Conservation (phyloP, 2,329 filamentous ascomycete species). For the Claviceps paspali region DNA sequence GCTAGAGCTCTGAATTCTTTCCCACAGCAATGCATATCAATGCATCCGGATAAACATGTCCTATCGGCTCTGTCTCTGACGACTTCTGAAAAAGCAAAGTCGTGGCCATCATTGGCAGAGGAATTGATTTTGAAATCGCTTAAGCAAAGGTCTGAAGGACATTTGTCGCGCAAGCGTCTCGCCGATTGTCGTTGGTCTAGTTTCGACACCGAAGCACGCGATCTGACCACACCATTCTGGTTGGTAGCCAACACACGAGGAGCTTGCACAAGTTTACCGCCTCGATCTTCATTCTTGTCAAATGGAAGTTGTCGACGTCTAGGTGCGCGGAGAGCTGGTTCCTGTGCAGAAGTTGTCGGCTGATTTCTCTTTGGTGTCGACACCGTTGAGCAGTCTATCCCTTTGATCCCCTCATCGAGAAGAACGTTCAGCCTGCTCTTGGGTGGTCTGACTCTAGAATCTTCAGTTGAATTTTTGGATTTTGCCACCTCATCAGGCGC, state of each 20-base stretch:
- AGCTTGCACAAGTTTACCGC: conserved; percentile 5
- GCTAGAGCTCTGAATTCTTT: conserved; percentile 55
- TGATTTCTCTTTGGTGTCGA: neutral
- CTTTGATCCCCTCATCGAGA: conserved; percentile 13
- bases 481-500: conserved; percentile 9
- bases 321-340: conserved; percentile 16
- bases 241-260: neutral
- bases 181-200: neutral
- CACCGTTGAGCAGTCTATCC: neutral
- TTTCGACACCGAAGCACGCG: neutral
- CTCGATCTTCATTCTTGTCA: conserved; percentile 11
- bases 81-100: conserved; percentile 61
- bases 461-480: neutral
- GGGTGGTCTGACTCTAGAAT: conserved; percentile 4
- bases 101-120: conserved; percentile 49
- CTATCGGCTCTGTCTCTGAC: conserved; percentile 56
- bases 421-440: conserved; percentile 19
- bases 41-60: conserved; percentile 58
- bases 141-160: conserved; percentile 40
- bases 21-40: conserved; percentile 62
- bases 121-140: conserved; percentile 78
- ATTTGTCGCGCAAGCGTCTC: conserved; percentile 38
- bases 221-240: neutral
- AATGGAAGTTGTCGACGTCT: conserved; percentile 29
- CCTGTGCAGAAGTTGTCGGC: neutral